A percentile compares a stretch with the other conserved stretches of the same genome.
Conservation (phyloP, 2,329 filamentous ascomycete genomes). For the Corniculantispora saksenae region DNA sequence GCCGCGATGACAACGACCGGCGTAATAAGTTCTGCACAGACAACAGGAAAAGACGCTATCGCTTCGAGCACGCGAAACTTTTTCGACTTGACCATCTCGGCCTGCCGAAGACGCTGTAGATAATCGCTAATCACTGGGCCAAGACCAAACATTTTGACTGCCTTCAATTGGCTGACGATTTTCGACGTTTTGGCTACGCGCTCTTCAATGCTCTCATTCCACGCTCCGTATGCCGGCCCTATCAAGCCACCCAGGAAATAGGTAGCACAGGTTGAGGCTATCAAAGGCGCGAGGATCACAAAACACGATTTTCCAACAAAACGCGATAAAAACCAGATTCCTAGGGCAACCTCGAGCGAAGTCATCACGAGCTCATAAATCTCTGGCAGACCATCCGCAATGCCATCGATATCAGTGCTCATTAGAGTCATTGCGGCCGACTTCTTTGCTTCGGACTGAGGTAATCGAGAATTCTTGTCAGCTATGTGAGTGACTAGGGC, state of each 20-base stretch:
- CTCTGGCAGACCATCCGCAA: neutral
- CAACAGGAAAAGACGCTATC: neutral
- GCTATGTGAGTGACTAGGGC: slow-evolving; percentile 47
- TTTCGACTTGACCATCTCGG: neutral
- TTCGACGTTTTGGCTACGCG: neutral
- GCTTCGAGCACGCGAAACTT: neutral
- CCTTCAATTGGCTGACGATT: slow-evolving; percentile 5
- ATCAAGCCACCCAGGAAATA: neutral
- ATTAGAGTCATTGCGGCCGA: slow-evolving; percentile 12
- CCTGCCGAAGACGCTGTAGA: neutral
- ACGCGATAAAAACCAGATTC: neutral
- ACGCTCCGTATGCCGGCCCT: neutral
- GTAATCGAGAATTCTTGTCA: slow-evolving; percentile 40
- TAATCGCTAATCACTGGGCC: neutral
- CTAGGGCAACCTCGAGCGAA: neutral
- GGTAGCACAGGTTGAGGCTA: neutral
- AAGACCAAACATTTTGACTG: slow-evolving; percentile 14
- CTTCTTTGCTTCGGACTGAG: slow-evolving; percentile 32
- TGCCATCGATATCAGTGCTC: slow-evolving; percentile 11
- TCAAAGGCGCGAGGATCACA: neutral
- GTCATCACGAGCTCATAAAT: slow-evolving; percentile 5
- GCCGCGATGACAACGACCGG: slow-evolving; percentile 4
- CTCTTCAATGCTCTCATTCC: slow-evolving; percentile 5
- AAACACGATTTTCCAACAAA: slow-evolving; percentile 1
- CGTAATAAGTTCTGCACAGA: neutral